These are phyloP conservation scores for Thymus quinquecostatus DNA, from an alignment of 257 asterid species.

Conservation along the genomic window DNA sequence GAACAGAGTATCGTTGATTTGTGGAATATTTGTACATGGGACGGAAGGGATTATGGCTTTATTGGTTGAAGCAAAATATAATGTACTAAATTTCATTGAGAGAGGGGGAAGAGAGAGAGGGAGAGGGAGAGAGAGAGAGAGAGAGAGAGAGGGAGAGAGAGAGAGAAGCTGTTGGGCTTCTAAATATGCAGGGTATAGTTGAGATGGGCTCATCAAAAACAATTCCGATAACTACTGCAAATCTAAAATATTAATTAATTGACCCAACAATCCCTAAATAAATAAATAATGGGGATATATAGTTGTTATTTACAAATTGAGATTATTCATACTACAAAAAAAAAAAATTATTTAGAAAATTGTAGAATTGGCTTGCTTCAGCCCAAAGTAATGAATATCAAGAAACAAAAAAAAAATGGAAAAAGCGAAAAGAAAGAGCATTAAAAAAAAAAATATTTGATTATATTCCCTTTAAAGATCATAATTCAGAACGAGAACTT, in stretches of 20 bases:
- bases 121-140: background rate
- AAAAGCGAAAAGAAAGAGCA: background rate
- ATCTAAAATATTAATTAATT: too few relatives aligned
- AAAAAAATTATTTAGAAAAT: too few relatives aligned
- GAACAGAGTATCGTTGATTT: too few relatives aligned
- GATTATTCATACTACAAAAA: too few relatives aligned
- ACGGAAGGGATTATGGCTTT: background rate
- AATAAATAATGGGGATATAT: too few relatives aligned
- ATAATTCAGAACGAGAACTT: conserved; percentile 18
- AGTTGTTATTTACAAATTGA: too few relatives aligned
- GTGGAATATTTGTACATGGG: too few relatives aligned
- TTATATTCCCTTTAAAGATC: conserved; percentile 1
- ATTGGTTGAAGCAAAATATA: background rate
- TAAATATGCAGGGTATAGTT: background rate
- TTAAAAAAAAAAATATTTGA: conserved; percentile 3
- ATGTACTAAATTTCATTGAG: too few relatives aligned
- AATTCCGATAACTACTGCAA: too few relatives aligned
- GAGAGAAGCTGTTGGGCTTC: background rate
- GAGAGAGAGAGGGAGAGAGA: background rate
- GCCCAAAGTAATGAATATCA: conserved; percentile 23
- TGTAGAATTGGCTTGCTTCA: background rate
- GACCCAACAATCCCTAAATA: too few relatives aligned
- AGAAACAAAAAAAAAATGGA: background rate
- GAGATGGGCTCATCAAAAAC: background rate
- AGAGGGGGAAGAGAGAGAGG: background rate